phyloP scores from a whole-genome alignment of 345 rosid species.

The Cardamine resedifolia region DNA sequence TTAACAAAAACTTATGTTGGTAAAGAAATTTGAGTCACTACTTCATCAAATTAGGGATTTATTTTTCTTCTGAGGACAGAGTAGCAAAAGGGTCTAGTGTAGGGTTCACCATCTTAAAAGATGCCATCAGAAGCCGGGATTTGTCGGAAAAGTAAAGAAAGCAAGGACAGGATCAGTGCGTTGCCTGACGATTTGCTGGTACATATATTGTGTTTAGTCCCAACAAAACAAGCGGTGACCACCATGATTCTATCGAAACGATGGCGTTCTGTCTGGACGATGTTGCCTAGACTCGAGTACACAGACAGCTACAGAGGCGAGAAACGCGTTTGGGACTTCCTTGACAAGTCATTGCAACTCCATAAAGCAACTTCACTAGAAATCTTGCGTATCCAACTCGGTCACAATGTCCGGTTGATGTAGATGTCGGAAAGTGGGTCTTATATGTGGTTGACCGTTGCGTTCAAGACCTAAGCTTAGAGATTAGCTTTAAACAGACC shows the following conservation, averaged over 20 bases:
- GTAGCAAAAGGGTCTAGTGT: too few relatives aligned
- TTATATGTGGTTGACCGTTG: neutral
- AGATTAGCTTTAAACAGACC: neutral
- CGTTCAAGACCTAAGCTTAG: neutral
- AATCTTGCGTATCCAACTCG: neutral
- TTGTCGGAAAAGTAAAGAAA: neutral
- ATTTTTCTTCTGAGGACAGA: neutral
- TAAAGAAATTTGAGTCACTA: neutral
- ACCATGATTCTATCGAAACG: neutral
- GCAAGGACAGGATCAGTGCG: neutral
- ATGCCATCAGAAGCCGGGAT: neutral
- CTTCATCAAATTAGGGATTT: neutral
- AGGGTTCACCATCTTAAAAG: neutral
- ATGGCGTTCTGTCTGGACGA: neutral
- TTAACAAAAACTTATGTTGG: neutral
- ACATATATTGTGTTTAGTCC: neutral
- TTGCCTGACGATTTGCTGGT: slow-evolving; percentile 9
- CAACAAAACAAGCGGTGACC: neutral
- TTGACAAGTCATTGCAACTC: slow-evolving; percentile 2
- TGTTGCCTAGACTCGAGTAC: neutral
- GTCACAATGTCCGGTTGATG: neutral
- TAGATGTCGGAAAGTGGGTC: neutral
- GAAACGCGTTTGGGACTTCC: neutral
- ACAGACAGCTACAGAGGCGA: neutral
- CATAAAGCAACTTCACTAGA: neutral